Conservation (phyloP, 2,329 filamentous ascomycete species). For the Penicillium rolfsii region DNA sequence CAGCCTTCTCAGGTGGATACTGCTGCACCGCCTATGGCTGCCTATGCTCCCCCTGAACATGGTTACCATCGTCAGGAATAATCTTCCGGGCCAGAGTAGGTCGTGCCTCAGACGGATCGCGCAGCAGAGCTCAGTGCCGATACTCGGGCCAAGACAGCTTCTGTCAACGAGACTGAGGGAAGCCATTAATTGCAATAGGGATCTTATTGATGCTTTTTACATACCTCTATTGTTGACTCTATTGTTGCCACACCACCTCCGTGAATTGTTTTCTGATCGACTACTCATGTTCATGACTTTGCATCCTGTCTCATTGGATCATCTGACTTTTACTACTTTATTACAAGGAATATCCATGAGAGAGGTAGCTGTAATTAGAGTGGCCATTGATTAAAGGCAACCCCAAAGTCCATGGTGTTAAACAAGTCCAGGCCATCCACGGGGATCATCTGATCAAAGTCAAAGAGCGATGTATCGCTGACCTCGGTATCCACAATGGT, state of each 20-base stretch:
- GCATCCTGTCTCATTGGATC: background rate
- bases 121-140: conserved; percentile 9
- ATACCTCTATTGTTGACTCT: background rate
- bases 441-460: conserved; percentile 18
- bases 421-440: conserved; percentile 28
- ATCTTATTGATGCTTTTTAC: background rate
- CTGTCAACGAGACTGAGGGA: conserved; percentile 16
- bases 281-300: background rate
- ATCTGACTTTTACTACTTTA: background rate
- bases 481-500: background rate
- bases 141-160: conserved; percentile 1
- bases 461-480: background rate
- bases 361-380: background rate
- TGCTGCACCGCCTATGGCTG: conserved; percentile 18
- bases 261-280: background rate
- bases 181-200: background rate
- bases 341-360: background rate
- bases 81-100: conserved; percentile 2
- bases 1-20: conserved; percentile 15
- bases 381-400: conserved; percentile 4
- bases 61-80: background rate
- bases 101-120: background rate
- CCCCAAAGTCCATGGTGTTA: conserved; percentile 26
- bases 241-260: too few relatives aligned
- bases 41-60: conserved; percentile 6